Percentiles rank a stretch among this genome's conserved stretches.
Evolutionary conservation across 306 rosid species (phyloP).

Genomic region (Vigna hirtella): DNA sequence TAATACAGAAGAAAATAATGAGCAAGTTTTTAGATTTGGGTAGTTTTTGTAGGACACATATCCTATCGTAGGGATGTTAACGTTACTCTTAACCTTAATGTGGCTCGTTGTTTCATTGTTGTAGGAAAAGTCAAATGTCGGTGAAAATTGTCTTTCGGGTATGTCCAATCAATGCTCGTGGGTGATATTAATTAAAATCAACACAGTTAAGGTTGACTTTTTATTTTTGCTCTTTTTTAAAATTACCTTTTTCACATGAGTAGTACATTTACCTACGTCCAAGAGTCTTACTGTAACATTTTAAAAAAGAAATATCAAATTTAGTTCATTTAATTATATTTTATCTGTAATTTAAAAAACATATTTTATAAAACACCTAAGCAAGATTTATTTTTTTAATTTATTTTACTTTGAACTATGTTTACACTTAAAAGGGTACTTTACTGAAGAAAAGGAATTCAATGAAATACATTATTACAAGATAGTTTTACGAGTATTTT

Average conservation of each 20-base stretch:
- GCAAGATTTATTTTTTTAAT: neutral
- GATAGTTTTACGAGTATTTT: too few species aligned
- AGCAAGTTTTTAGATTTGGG: constrained; percentile 12
- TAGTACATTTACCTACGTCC: too few species aligned
- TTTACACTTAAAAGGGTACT: too few species aligned
- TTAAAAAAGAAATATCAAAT: neutral
- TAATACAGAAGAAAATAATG: constrained; percentile 1
- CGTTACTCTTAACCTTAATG: too few species aligned
- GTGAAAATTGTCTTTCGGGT: neutral
- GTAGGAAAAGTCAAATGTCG: constrained; percentile 45
- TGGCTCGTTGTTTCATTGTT: constrained; percentile 6
- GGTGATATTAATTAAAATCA: constrained; percentile 10
- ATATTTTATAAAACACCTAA: neutral
- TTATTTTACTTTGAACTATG: neutral
- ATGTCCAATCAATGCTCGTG: neutral
- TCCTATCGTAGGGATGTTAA: constrained; percentile 13
- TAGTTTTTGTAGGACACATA: constrained; percentile 21
- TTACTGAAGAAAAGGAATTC: too few species aligned
- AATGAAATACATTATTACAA: too few species aligned
- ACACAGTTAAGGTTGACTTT: constrained; percentile 34
- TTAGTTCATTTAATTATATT: neutral
- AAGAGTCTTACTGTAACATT: neutral
- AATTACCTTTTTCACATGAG: neutral
- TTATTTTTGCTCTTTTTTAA: neutral
- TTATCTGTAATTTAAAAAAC: neutral